Conservation (phyloP, 192 early-diverging fungal species). For the Chytriomyces sp. region DNA sequence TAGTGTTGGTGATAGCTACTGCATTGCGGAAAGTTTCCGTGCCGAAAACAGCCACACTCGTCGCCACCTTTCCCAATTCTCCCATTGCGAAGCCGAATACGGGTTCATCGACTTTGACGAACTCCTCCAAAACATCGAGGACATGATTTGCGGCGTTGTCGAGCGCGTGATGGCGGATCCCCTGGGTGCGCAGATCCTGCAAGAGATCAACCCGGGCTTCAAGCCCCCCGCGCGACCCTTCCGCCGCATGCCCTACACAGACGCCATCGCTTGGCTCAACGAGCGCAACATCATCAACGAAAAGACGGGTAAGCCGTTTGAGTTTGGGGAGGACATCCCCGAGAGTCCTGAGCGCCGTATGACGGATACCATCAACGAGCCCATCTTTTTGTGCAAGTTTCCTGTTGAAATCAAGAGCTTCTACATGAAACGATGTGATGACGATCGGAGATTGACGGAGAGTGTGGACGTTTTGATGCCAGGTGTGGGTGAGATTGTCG, state of each 20-base stretch:
- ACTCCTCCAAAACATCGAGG: conserved; percentile 82
- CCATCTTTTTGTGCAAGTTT: conserved; percentile 95
- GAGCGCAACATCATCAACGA: conserved; percentile 70
- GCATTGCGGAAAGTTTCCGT: conserved; percentile 94
- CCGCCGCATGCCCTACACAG: conserved; percentile 92
- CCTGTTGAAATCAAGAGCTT: conserved; percentile 98
- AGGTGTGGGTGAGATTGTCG: conserved; percentile 96
- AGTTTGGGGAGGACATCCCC: conserved; percentile 99
- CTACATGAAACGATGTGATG: conserved; percentile 95
- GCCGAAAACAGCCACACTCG: conserved; percentile 98
- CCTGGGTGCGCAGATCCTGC: conserved; percentile 69
- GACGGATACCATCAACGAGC: conserved; percentile 97
- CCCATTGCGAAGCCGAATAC: conserved; percentile 96
- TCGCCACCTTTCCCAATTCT: conserved; percentile 90
- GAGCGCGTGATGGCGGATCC: conserved; percentile 79
- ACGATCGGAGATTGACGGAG: conserved; percentile 87
- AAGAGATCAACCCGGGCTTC: conserved; percentile 92
- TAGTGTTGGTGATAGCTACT: conserved; percentile 94
- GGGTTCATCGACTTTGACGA: conserved; percentile 94
- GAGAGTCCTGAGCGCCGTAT: conserved; percentile 96
- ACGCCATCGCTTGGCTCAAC: conserved; percentile 94
- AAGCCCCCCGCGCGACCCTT: conserved; percentile 83
- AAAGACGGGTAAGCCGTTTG: conserved; percentile 81
- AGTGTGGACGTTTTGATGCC: conserved; percentile 98
- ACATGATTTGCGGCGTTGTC: conserved; percentile 71